Evolutionary conservation across 306 rosid genomes (phyloP).

Genomic region (Arachis hypogaea): DNA sequence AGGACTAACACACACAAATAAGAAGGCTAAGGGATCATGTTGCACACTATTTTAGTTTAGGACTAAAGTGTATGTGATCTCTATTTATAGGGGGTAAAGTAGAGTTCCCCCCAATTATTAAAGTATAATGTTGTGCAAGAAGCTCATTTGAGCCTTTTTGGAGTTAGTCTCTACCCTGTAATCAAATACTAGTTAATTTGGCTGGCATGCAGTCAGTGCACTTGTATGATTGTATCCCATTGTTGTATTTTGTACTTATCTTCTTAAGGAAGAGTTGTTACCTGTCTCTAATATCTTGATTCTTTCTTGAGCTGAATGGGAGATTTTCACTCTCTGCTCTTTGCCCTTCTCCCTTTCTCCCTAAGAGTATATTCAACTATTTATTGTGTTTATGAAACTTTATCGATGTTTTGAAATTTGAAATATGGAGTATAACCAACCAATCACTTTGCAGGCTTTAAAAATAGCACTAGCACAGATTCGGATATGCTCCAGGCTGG

Average conservation of each 20-base stretch:
- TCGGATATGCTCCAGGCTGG: slow-evolving; percentile 86
- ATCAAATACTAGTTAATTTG: slow-evolving; percentile 13
- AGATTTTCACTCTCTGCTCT: slow-evolving; percentile 10
- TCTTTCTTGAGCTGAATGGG: slow-evolving; percentile 30
- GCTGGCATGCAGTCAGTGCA: slow-evolving; percentile 6
- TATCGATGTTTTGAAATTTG: slow-evolving; percentile 28
- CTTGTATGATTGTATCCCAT: too few species aligned
- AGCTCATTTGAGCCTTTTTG: slow-evolving; percentile 14
- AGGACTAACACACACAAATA: background rate
- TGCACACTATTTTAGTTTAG: too few species aligned
- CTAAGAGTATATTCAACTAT: background rate
- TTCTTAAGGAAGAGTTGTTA: slow-evolving; percentile 2
- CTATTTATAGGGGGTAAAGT: too few species aligned
- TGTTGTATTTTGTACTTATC: slow-evolving; percentile 9
- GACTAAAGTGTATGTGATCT: too few species aligned
- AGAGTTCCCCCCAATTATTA: background rate
- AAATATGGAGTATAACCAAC: slow-evolving; percentile 32
- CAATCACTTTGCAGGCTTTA: slow-evolving; percentile 64
- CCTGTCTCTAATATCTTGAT: slow-evolving; percentile 1
- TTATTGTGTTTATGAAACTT: slow-evolving; percentile 29
- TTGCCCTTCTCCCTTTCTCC: background rate
- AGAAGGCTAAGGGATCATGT: too few species aligned
- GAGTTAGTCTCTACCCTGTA: slow-evolving; percentile 16
- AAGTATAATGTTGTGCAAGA: slow-evolving; percentile 12
- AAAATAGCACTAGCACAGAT: slow-evolving; percentile 79